Evolutionary conservation across 106 monocot species (phyloP).

Genomic region (Dendrobium huoshanense): DNA sequence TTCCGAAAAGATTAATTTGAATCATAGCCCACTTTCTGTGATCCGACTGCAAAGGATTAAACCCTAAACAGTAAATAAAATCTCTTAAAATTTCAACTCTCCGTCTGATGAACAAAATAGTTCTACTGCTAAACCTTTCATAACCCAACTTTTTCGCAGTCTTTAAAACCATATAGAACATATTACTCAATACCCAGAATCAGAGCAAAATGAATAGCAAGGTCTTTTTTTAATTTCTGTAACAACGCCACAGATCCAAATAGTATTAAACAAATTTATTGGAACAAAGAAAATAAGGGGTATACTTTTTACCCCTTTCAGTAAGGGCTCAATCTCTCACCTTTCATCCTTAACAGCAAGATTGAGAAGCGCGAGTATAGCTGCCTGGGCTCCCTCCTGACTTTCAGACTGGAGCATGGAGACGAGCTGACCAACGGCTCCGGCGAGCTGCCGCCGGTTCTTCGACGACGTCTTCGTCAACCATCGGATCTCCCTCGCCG

Average conservation of each 20-base stretch:
- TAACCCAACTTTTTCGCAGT: no score
- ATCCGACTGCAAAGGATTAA: not conserved
- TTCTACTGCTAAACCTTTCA: no score
- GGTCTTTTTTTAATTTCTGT: not conserved
- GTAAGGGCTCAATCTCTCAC: not conserved
- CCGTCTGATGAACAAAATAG: not conserved
- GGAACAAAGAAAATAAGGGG: not conserved
- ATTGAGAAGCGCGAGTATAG: conserved; percentile 57
- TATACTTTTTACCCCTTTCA: not conserved
- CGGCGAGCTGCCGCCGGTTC: conserved; percentile 40
- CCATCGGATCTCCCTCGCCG: conserved; percentile 73
- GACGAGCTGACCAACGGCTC: conserved; percentile 47
- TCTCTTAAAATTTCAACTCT: not conserved
- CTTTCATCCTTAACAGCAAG: conserved; percentile 71
- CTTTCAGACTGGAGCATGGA: conserved; percentile 39
- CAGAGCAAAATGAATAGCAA: not conserved
- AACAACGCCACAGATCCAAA: not conserved
- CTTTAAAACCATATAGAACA: not conserved
- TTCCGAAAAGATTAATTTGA: not conserved
- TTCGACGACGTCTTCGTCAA: conserved; percentile 55
- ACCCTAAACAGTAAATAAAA: not conserved
- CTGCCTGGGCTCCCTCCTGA: conserved; percentile 26
- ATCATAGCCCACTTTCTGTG: not conserved
- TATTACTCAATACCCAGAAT: not conserved
- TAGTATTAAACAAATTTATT: not conserved